These are phyloP conservation scores for Nigrospora sphaerica DNA, from an alignment of 2,329 filamentous ascomycete species.

Conservation along the genomic window DNA sequence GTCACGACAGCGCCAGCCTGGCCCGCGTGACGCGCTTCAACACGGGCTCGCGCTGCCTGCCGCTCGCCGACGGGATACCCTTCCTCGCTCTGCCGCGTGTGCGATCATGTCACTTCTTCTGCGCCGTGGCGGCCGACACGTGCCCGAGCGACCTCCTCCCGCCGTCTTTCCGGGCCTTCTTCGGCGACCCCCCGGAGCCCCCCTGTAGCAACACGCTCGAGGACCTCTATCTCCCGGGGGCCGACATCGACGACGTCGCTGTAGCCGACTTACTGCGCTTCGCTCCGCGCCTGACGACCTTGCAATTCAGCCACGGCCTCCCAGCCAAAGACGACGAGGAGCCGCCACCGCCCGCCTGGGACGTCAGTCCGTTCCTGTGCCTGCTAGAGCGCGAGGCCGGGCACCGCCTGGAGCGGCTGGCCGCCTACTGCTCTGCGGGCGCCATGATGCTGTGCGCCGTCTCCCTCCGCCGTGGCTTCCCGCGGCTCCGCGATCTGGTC, in stretches of 20 bases:
- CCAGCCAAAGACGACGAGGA: neutral
- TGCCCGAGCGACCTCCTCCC: too few species aligned
- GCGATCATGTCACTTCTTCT: neutral
- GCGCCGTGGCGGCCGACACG: neutral
- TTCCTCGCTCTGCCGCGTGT: neutral
- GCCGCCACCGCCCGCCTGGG: neutral
- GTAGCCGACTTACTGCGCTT: neutral
- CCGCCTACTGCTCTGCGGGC: too few species aligned
- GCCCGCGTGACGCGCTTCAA: neutral
- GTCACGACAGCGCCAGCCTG: neutral
- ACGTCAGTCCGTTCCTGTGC: neutral
- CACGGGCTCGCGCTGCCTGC: neutral
- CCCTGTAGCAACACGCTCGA: too few species aligned
- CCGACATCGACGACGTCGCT: neutral
- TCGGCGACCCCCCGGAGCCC: too few species aligned
- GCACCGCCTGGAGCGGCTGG: neutral
- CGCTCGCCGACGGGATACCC: too few species aligned
- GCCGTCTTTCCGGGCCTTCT: neutral
- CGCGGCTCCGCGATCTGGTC: too few species aligned
- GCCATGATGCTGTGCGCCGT: too few species aligned
- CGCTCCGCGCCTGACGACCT: neutral
- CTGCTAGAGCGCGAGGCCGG: neutral
- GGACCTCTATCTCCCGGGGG: neutral
- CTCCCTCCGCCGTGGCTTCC: too few species aligned
- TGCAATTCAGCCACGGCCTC: neutral